Evolutionary conservation across 2,329 filamentous ascomycete genomes (phyloP).

Genomic region (Chaetomium strumarium): DNA sequence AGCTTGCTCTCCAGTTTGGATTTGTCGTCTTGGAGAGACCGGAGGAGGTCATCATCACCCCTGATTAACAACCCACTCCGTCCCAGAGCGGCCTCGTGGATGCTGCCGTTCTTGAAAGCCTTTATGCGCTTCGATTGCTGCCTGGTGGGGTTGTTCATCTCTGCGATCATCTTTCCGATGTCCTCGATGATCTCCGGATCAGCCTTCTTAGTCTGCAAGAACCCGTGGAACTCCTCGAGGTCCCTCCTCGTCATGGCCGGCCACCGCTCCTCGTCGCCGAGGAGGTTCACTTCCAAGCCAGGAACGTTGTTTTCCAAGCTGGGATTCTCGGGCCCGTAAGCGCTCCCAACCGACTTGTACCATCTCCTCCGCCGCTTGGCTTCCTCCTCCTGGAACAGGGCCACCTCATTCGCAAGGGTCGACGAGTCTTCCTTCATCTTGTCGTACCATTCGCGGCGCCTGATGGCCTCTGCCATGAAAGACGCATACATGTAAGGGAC

Average conservation of each 20-base stretch:
- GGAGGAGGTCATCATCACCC: slow-evolving; percentile 78
- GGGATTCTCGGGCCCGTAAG: slow-evolving; percentile 58
- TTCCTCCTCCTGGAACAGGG: slow-evolving; percentile 87
- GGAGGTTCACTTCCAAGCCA: slow-evolving; percentile 78
- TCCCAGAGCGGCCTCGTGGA: slow-evolving; percentile 86
- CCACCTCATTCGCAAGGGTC: slow-evolving; percentile 86
- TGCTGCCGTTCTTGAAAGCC: slow-evolving; percentile 92
- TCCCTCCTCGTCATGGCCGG: slow-evolving; percentile 71
- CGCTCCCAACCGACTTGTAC: slow-evolving; percentile 77
- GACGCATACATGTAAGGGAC: slow-evolving; percentile 88
- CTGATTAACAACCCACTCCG: slow-evolving; percentile 77
- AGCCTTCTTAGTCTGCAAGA: slow-evolving; percentile 58
- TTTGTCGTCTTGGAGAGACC: slow-evolving; percentile 78
- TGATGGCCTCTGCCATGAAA: slow-evolving; percentile 77
- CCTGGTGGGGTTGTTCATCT: slow-evolving; percentile 74
- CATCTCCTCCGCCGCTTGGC: slow-evolving; percentile 82
- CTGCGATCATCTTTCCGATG: slow-evolving; percentile 68
- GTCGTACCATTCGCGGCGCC: slow-evolving; percentile 83
- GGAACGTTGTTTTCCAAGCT: slow-evolving; percentile 62
- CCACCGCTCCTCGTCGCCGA: slow-evolving; percentile 75
- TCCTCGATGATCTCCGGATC: slow-evolving; percentile 64
- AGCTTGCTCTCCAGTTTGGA: slow-evolving; percentile 65
- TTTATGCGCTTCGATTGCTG: slow-evolving; percentile 83
- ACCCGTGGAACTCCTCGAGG: slow-evolving; percentile 65
- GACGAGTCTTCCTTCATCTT: slow-evolving; percentile 85